Percentiles rank a stretch among this genome's conserved stretches.
phyloP scores from a whole-genome alignment of 139 green algal species.

The Pleodorina starrii region DNA sequence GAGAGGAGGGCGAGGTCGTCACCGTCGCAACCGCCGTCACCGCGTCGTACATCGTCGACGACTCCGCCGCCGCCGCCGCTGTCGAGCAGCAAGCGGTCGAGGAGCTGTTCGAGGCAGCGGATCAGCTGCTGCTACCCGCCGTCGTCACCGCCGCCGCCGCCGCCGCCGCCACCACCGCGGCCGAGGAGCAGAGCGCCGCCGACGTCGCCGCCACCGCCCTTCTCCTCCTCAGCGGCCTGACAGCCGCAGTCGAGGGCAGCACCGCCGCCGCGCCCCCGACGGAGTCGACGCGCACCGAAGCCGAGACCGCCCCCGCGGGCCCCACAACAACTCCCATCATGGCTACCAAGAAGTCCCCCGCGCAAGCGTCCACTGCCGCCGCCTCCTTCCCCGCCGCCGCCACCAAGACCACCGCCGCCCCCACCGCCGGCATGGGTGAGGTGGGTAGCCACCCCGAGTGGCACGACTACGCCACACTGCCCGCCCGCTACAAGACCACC shows the following conservation, averaged over 20 bases:
- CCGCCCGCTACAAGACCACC: not conserved
- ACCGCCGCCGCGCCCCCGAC: not conserved
- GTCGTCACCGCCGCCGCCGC: not conserved
- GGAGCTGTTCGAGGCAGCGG: not conserved
- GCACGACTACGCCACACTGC: constrained; percentile 14
- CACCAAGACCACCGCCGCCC: not conserved
- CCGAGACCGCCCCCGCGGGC: not conserved
- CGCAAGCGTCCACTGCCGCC: not conserved
- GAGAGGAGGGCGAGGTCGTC: not conserved
- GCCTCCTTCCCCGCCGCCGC: not conserved
- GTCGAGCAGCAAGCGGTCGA: not conserved
- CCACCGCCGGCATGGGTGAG: not conserved
- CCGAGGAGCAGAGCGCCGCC: not conserved
- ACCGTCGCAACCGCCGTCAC: not conserved
- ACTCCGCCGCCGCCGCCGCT: constrained; percentile 4
- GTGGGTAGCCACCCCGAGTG: not conserved
- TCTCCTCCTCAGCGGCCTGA: not conserved
- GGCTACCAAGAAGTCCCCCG: not conserved
- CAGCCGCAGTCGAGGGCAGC: not conserved
- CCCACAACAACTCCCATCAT: not conserved
- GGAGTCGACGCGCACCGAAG: not conserved
- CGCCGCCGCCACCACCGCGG: not conserved
- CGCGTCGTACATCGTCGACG: not conserved
- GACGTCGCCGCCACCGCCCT: not conserved
- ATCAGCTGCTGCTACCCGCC: not conserved